These are phyloP conservation scores for Sedum album DNA, from an alignment of 164 flowering plant species.

Conservation along the genomic window DNA sequence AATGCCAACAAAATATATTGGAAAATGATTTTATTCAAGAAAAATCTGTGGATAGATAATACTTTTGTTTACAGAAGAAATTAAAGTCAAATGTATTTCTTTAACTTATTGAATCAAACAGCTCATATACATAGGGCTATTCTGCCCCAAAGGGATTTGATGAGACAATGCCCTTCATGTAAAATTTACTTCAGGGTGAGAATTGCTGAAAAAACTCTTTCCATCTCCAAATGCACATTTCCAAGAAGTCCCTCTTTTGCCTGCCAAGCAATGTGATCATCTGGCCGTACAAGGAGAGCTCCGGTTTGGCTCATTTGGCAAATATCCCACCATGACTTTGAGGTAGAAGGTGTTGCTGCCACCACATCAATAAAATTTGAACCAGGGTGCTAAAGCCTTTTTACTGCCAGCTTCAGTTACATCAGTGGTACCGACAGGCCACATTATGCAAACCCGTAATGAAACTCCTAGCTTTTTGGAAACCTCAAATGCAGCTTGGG, in stretches of 20 bases:
- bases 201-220: conserved; percentile 38
- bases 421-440: conserved; percentile 38
- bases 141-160: neutral
- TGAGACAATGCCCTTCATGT: neutral
- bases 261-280: conserved; percentile 90
- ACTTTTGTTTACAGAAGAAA: no score
- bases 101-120: no score
- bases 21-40: no score
- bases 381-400: conserved; percentile 36
- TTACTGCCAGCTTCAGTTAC: conserved; percentile 20
- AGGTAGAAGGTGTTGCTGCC: conserved; percentile 30
- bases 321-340: conserved; percentile 76
- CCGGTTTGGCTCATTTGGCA: conserved; percentile 63
- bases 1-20: no score
- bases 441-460: conserved; percentile 53
- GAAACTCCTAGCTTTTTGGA: conserved; percentile 45
- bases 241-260: conserved; percentile 25
- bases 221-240: conserved; percentile 43
- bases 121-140: no score
- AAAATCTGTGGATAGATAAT: no score
- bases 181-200: conserved; percentile 12
- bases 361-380: conserved; percentile 46
- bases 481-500: conserved; percentile 52
- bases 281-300: conserved; percentile 89
- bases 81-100: no score